Evolutionary conservation across 371 early-diverging fungal genomes (phyloP).

Genomic region (Zancudomyces culisetae): DNA sequence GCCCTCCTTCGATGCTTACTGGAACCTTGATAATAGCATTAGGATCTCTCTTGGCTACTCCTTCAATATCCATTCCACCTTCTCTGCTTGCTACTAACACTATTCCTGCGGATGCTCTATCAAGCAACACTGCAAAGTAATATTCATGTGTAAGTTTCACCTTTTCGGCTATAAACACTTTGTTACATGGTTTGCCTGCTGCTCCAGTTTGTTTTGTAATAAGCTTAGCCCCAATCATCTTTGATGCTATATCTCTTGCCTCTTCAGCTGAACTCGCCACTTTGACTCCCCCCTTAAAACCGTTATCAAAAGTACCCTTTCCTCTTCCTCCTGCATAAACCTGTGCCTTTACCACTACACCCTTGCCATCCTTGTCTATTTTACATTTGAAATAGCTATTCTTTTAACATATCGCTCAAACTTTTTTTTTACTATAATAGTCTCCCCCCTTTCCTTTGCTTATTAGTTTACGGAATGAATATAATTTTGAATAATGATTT

Average conservation of each 20-base stretch:
- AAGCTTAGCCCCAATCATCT: constrained; percentile 94
- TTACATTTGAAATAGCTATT: too few relatives aligned
- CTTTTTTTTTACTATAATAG: too few relatives aligned
- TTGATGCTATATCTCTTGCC: constrained; percentile 65
- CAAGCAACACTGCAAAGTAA: constrained; percentile 96
- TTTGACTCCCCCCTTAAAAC: constrained; percentile 92
- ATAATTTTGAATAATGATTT: too few relatives aligned
- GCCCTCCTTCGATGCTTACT: constrained; percentile 28
- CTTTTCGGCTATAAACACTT: constrained; percentile 87
- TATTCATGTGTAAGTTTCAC: constrained; percentile 87
- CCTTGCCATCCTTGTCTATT: constrained; percentile 38
- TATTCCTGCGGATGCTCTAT: constrained; percentile 83
- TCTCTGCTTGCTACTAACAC: constrained; percentile 87
- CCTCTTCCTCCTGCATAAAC: constrained; percentile 98
- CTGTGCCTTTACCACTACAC: constrained; percentile 95
- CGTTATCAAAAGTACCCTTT: constrained; percentile 88
- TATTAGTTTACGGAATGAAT: not conserved
- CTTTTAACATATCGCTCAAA: not conserved
- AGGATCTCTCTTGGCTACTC: constrained; percentile 83
- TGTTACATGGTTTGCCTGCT: constrained; percentile 82
- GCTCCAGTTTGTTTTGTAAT: constrained; percentile 97
- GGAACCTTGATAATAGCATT: constrained; percentile 50
- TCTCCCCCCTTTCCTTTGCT: too few relatives aligned
- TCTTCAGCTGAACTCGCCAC: constrained; percentile 73
- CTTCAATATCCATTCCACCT: constrained; percentile 96